Conservation (phyloP, 352 stramenopile genomes). For the Thalassiosira exigua region DNA sequence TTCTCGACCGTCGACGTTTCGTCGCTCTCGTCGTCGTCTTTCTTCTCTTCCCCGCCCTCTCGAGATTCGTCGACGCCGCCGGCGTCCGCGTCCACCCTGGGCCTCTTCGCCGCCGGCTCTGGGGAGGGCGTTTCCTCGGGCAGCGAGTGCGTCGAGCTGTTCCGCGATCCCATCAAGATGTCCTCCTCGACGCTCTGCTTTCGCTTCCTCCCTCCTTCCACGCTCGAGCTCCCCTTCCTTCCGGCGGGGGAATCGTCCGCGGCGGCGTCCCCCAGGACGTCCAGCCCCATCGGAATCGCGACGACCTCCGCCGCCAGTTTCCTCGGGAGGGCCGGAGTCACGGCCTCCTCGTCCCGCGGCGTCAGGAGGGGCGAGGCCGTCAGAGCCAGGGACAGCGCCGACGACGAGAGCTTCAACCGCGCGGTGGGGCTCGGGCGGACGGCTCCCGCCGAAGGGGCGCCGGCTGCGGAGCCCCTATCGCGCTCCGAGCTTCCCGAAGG, state of each 20-base stretch:
- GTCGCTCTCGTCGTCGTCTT: neutral
- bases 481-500: too few species aligned
- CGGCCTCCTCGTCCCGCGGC: neutral
- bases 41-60: conserved; percentile 9
- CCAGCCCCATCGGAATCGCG: neutral
- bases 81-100: neutral
- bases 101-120: neutral
- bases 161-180: conserved; percentile 16
- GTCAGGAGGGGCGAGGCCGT: conserved; percentile 3
- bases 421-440: too few species aligned
- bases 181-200: conserved; percentile 11
- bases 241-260: neutral
- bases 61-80: too few species aligned
- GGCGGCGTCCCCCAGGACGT: neutral
- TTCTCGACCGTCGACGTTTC: neutral
- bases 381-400: too few species aligned
- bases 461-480: too few species aligned
- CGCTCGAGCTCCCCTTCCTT: neutral
- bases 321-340: neutral
- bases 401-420: too few species aligned
- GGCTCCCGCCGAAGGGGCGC: too few species aligned
- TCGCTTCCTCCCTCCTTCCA: neutral
- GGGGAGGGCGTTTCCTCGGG: too few species aligned
- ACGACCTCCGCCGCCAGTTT: neutral
- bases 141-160: conserved; percentile 7